Evolutionary conservation across 768 basidiomycete species (phyloP).

Genomic region (Boletus speciosus): DNA sequence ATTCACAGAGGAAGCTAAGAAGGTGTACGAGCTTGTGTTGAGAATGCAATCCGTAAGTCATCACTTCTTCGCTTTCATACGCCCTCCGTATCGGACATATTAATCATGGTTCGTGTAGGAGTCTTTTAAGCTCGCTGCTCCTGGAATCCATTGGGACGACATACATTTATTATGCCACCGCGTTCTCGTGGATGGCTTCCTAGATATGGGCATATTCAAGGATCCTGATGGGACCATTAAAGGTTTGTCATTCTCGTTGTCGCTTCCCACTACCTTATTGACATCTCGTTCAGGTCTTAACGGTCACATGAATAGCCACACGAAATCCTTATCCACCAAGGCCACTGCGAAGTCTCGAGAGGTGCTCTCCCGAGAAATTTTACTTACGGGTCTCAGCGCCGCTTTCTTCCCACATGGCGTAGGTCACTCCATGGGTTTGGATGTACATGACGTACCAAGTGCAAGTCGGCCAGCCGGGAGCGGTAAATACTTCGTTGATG

Average conservation of each 20-base stretch:
- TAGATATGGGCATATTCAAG: constrained; percentile 82
- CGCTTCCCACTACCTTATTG: not conserved
- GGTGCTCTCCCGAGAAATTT: constrained; percentile 45
- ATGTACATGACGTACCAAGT: constrained; percentile 89
- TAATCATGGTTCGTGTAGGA: constrained; percentile 41
- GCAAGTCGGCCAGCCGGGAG: constrained; percentile 71
- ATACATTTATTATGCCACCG: constrained; percentile 83
- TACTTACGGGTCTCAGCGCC: constrained; percentile 70
- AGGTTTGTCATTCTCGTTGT: constrained; percentile 6
- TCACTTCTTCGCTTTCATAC: not conserved
- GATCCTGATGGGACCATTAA: constrained; percentile 42
- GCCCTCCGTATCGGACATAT: not conserved
- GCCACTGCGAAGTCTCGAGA: constrained; percentile 10
- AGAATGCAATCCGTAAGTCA: constrained; percentile 78
- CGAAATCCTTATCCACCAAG: not conserved
- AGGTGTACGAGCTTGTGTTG: constrained; percentile 83
- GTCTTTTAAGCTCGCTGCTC: constrained; percentile 64
- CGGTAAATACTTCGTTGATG: constrained; percentile 61
- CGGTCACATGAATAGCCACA: not conserved
- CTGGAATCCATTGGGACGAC: constrained; percentile 87
- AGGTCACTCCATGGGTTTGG: constrained; percentile 88
- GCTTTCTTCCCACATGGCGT: constrained; percentile 96
- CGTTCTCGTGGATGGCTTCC: constrained; percentile 77
- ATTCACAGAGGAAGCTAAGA: constrained; percentile 76
- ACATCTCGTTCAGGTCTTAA: constrained; percentile 1